Conservation (phyloP, 2,329 filamentous ascomycete genomes). For the Alternaria ventricosa region DNA sequence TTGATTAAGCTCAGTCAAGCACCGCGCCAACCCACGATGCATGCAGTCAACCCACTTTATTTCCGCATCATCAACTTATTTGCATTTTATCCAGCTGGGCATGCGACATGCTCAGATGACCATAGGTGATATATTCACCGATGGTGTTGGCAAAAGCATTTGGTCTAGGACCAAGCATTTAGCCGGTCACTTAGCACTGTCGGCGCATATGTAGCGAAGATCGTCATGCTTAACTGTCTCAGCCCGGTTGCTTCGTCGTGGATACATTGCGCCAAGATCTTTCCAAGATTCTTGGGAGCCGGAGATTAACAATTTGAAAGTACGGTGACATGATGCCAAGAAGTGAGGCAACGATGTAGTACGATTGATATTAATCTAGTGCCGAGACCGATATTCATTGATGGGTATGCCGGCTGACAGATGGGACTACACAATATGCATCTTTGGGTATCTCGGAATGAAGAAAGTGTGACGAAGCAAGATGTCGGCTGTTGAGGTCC, state of each 20-base stretch:
- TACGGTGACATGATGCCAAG: constrained; percentile 5
- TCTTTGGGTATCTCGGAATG: neutral
- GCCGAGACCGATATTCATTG: neutral
- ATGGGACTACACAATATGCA: neutral
- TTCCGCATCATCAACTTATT: constrained; percentile 15
- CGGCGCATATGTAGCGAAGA: neutral
- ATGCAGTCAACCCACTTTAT: constrained; percentile 20
- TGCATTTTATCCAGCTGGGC: constrained; percentile 17
- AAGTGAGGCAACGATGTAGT: neutral
- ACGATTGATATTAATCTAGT: constrained; percentile 3
- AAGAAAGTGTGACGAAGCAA: neutral
- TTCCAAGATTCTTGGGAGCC: neutral
- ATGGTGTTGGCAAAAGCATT: constrained; percentile 27
- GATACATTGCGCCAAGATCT: constrained; percentile 14
- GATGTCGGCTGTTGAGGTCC: neutral
- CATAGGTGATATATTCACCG: constrained; percentile 1
- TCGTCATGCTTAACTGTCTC: constrained; percentile 1
- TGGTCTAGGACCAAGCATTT: constrained; percentile 30
- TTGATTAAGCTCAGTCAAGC: constrained; percentile 23
- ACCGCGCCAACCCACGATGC: constrained; percentile 16
- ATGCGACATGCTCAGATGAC: constrained; percentile 14
- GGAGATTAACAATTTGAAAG: neutral
- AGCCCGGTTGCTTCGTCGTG: constrained; percentile 4
- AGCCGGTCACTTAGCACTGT: constrained; percentile 31
- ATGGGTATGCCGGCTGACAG: neutral